Evolutionary conservation across 1,284 basidiomycete species (phyloP), one percentile per base, ranked within the genome.

Genomic region (Puccinia novopanici): DNA sequence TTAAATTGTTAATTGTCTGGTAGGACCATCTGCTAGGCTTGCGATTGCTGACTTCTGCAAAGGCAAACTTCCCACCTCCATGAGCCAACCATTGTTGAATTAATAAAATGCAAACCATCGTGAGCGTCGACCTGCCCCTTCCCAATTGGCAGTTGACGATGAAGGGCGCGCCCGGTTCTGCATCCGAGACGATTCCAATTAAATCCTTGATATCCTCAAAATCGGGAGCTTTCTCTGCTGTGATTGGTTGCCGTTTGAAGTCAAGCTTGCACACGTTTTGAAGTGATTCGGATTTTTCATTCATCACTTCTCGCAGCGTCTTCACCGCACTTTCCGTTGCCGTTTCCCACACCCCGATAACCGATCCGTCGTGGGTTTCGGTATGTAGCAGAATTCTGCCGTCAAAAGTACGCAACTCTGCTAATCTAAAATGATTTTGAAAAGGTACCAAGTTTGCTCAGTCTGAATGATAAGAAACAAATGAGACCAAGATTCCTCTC

Each of bases 121-220:
- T 91, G 82, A 95, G 88, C 0, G 95, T 97, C 82, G 93, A 95
- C 83, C 97, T 89, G n/a, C 96, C 96, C 48, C 94, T 88, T 3
- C 96, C 96, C 3, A 99, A 90, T 86, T 99, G 97, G 84, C 95
- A 97, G 85, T 99, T 99, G 75, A 99, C 90, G 34, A 99, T 91
- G 82, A 99, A 92, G 0, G 95, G 93, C 0, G 91, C 91, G 45
- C 89, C 88, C 3, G 91, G 89, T 79, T 92, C 89, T 40, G 91
- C 90, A n/a, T 91, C 88, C 63, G 93, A 88, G 57, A 95, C 92
- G 0, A 95, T 89, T 63, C 93, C 91, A 82, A 98, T 91, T 40
- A 99, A 88, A 61, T 86, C 86, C 55, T 83, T 82, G 34, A 87
- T 85, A 77, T 86, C 85, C 13, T 83, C 83, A 63, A 84, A 84